Evolutionary conservation across 495 filamentous ascomycete species (phyloP).

Genomic region (Glutinoglossum americanum): DNA sequence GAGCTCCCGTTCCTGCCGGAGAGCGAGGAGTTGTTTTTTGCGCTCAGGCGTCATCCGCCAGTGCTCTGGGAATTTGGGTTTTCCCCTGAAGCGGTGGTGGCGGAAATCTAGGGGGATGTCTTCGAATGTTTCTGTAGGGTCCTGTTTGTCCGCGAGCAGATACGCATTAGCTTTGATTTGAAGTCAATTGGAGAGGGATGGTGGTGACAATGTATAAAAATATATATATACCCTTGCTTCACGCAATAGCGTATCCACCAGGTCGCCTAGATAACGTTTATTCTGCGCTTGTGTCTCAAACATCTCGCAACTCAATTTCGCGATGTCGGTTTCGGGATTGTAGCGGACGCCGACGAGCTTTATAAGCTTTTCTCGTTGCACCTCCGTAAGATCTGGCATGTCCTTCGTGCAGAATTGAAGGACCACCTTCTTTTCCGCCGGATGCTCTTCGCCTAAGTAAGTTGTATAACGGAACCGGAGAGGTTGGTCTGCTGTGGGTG

Average conservation of each 20-base stretch:
- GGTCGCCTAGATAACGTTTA: conserved; percentile 74
- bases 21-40: conserved; percentile 36
- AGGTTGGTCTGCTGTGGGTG: conserved; percentile 38
- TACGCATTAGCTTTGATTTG: not conserved
- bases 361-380: conserved; percentile 57
- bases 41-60: conserved; percentile 63
- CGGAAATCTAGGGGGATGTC: conserved; percentile 82
- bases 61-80: conserved; percentile 49
- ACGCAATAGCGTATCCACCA: conserved; percentile 46
- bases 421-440: conserved; percentile 80
- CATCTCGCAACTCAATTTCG: conserved; percentile 81
- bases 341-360: conserved; percentile 78
- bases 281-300: conserved; percentile 81
- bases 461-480: conserved; percentile 94
- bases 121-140: conserved; percentile 56
- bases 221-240: conserved; percentile 42
- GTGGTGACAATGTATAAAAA: not conserved
- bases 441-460: conserved; percentile 86
- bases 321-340: conserved; percentile 65
- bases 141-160: conserved; percentile 17
- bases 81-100: conserved; percentile 52
- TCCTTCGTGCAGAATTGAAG: conserved; percentile 64
- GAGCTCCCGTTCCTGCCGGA: conserved; percentile 26
- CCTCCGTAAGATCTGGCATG: conserved; percentile 36
- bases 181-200: not conserved